A percentile compares a stretch with the other conserved stretches of the same genome.
Conservation (phyloP, 179 eudicot species). For the Patellifolia procumbens region DNA sequence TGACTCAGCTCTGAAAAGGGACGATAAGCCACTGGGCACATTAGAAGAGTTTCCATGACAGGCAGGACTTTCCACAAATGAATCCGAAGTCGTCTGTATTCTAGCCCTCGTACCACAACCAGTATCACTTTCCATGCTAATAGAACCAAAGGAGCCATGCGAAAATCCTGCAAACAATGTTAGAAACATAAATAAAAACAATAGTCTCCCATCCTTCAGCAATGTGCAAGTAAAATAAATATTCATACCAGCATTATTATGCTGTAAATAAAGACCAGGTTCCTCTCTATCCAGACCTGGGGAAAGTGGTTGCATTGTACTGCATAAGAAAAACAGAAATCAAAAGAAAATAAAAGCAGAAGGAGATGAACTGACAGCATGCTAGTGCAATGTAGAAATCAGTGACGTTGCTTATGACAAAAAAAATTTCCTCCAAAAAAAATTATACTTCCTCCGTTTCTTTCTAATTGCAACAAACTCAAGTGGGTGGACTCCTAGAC, state of each 20-base stretch:
- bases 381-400: too few relatives aligned
- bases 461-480: too few relatives aligned
- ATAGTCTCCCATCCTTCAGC: background rate
- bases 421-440: background rate
- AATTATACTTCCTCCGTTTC: too few relatives aligned
- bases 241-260: constrained; percentile 41
- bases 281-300: constrained; percentile 52
- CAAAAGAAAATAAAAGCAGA: background rate
- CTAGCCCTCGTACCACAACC: constrained; percentile 30
- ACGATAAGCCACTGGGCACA: constrained; percentile 57
- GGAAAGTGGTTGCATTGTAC: constrained; percentile 44
- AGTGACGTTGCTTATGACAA: background rate
- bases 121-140: constrained; percentile 39
- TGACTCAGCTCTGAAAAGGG: constrained; percentile 51
- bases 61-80: constrained; percentile 37
- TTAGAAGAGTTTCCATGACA: constrained; percentile 59
- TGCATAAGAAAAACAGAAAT: constrained; percentile 23
- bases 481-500: too few relatives aligned
- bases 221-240: background rate
- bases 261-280: constrained; percentile 40
- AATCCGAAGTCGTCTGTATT: constrained; percentile 34
- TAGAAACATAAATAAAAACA: background rate
- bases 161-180: constrained; percentile 36
- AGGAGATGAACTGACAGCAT: background rate
- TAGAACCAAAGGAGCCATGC: constrained; percentile 36